Base-by-base conservation (phyloP, 1,284 basidiomycete species). In the Exobasidium cylindrosporum region DNA sequence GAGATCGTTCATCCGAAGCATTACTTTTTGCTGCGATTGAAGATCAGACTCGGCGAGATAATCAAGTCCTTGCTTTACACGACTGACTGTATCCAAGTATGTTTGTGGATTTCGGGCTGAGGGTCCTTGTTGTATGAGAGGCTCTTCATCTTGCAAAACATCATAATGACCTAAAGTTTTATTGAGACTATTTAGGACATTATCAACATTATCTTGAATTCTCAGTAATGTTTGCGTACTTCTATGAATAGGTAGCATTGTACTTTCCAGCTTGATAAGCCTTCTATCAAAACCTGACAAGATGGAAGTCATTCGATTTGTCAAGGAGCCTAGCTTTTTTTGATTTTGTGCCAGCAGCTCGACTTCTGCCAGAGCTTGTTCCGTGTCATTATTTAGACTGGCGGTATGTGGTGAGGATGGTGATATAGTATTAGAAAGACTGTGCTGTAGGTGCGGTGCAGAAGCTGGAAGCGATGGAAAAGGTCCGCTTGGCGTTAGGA, bases 251-350 rank as follows among this genome's bases (percentile, higher is more conserved):
- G 78, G 78, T 17, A 77, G 58, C 49, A 80, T 74, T 58, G 71
- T 76, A 57, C 72, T 69, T 54, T 80, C 78, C 29, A 80, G 70
- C 59, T 70, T 73, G 62, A 70, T 71, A 21, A 79, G 69, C 35
- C 82, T 72, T 57, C 80, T 77, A 66, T 83, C 82, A 62, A 83
- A 80, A 29, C 77, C 72, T n/a, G 76, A 76, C 14, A 83, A 70
- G 57, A 80, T 78, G 21, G 70, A 68, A 24, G 80, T 78, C 81
- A 82, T 82, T 11, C 77, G 65, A 32, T 68, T 69, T 21, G 80
- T 81, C 61, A 82, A 77, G 4, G 68, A 71, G 13, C 72, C 70
- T 4, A 79, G 74, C 40, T 82, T 81, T 4, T 68, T 64, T 63
- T 82, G 77, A 43, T 81, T 81, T 64, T 81, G 80, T 26, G 77